These are phyloP conservation scores for Astrothelium macrocarpum DNA, from an alignment of 495 filamentous ascomycete genomes.

Conservation along the genomic window DNA sequence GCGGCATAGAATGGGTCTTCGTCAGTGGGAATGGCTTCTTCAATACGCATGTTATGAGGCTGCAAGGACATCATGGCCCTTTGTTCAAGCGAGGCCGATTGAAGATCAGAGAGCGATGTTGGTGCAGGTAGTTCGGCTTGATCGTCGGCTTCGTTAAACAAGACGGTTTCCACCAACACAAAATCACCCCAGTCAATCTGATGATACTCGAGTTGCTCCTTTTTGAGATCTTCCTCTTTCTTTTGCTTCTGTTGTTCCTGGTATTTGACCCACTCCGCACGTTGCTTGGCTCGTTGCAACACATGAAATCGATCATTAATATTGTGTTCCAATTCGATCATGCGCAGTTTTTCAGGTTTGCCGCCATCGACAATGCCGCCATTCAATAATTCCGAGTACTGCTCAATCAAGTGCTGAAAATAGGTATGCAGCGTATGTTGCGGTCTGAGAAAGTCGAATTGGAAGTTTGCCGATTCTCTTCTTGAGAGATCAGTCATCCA, in stretches of 20 bases:
- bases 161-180: slow-evolving; percentile 88
- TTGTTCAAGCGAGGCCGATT: slow-evolving; percentile 88
- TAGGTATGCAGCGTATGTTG: slow-evolving; percentile 94
- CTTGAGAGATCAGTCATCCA: slow-evolving; percentile 85
- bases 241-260: slow-evolving; percentile 78
- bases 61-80: slow-evolving; percentile 80
- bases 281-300: slow-evolving; percentile 66
- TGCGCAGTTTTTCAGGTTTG: slow-evolving; percentile 58
- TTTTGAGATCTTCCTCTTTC: slow-evolving; percentile 80
- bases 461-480: slow-evolving; percentile 80
- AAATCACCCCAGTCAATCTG: slow-evolving; percentile 99
- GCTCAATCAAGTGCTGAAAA: slow-evolving; percentile 83
- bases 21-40: slow-evolving; percentile 80
- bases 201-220: slow-evolving; percentile 72
- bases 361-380: slow-evolving; percentile 57
- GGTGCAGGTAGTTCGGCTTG: slow-evolving; percentile 78
- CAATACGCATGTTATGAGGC: slow-evolving; percentile 68
- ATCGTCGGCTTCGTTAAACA: slow-evolving; percentile 84
- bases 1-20: slow-evolving; percentile 12
- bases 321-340: slow-evolving; percentile 68
- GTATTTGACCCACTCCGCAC: slow-evolving; percentile 78
- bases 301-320: slow-evolving; percentile 69
- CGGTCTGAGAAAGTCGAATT: slow-evolving; percentile 94
- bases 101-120: slow-evolving; percentile 77
- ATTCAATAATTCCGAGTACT: slow-evolving; percentile 77